Evolutionary conservation across 192 early-diverging fungal species (phyloP).

Genomic region (Piromyces finnis): DNA sequence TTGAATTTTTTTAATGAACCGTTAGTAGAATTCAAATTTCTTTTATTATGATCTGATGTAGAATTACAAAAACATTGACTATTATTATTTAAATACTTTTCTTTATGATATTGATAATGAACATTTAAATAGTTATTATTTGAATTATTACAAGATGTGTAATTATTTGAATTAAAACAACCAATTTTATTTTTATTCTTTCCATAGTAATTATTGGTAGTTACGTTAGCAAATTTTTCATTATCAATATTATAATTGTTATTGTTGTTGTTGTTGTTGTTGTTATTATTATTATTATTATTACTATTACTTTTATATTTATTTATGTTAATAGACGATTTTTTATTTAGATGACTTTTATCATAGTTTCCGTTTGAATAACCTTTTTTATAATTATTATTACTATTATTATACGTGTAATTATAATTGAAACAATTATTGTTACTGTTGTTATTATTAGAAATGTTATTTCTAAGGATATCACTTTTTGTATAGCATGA

Average conservation of each 20-base stretch:
- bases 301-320: neutral
- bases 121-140: neutral
- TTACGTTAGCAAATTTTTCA: neutral
- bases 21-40: neutral
- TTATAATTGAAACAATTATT: neutral
- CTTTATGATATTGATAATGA: neutral
- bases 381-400: neutral
- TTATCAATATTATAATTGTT: neutral
- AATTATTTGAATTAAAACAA: neutral
- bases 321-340: neutral
- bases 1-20: neutral
- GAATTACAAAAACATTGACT: neutral
- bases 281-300: neutral
- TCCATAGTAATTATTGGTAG: neutral
- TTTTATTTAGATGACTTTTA: neutral
- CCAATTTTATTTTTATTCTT: neutral
- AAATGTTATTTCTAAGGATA: neutral
- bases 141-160: neutral
- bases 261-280: neutral
- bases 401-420: neutral
- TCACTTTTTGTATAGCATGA: neutral
- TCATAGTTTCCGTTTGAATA: neutral
- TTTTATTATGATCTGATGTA: neutral
- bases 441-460: neutral
- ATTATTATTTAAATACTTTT: neutral